Evolutionary conservation across 202 grass and related monocot genomes (phyloP).

Genomic region (Musa balbisiana): DNA sequence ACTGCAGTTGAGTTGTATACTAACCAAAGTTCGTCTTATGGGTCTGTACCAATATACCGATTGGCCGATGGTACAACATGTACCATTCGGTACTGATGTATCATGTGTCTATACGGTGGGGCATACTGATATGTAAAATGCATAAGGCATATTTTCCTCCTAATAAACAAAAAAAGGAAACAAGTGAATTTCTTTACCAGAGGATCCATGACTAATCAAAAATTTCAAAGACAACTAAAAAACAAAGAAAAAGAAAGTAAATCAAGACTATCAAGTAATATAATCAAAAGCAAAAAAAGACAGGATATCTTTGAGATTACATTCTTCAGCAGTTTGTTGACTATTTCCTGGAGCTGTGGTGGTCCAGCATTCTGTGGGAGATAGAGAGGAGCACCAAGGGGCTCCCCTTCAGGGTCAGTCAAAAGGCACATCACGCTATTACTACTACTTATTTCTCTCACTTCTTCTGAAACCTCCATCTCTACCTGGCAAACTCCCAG

Average conservation of each 20-base stretch:
- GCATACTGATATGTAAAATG: slow-evolving; percentile 59
- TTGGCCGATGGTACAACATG: too few species aligned
- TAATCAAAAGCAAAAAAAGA: neutral
- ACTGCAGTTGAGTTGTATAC: too few species aligned
- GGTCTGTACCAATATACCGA: too few species aligned
- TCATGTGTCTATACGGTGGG: too few species aligned
- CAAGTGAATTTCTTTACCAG: neutral
- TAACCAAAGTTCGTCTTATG: too few species aligned
- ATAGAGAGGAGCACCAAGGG: slow-evolving; percentile 58
- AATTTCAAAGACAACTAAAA: neutral
- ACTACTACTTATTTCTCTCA: slow-evolving; percentile 4
- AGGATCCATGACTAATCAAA: slow-evolving; percentile 1
- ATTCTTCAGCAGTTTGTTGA: slow-evolving; percentile 85
- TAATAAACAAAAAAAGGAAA: slow-evolving; percentile 7
- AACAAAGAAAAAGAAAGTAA: neutral
- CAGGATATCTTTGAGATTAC: slow-evolving; percentile 19
- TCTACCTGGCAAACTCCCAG: neutral
- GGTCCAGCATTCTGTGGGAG: slow-evolving; percentile 76
- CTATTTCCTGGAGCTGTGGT: slow-evolving; percentile 81
- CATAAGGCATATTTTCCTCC: slow-evolving; percentile 84
- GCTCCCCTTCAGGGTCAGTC: slow-evolving; percentile 63
- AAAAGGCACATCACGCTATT: slow-evolving; percentile 70
- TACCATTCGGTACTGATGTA: too few species aligned
- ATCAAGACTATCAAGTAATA: neutral
- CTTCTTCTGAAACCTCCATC: slow-evolving; percentile 17